These are phyloP conservation scores for Takakia lepidozioides DNA, from an alignment of 225 moss, liverwort and hornwort species.

Conservation along the genomic window DNA sequence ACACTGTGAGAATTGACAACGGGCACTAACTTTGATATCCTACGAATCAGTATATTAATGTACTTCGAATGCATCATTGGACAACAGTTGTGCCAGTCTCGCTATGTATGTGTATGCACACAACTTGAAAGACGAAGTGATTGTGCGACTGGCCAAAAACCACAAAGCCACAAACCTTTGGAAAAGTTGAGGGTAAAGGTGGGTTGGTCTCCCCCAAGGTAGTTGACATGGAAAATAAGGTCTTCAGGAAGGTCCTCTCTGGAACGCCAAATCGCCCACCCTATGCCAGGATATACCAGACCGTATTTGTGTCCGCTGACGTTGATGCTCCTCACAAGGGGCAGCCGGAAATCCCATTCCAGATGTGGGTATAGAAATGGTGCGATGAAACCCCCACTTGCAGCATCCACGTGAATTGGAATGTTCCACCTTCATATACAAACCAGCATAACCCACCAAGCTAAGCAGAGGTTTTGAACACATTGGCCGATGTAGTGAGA, in stretches of 20 bases:
- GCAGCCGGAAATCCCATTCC: conserved; percentile 79
- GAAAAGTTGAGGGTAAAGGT: conserved; percentile 93
- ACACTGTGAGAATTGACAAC: too few relatives aligned
- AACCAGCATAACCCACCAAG: too few relatives aligned
- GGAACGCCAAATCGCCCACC: conserved; percentile 78
- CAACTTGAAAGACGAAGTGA: too few relatives aligned
- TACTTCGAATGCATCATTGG: too few relatives aligned
- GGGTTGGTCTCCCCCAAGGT: conserved; percentile 84
- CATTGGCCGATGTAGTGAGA: too few relatives aligned
- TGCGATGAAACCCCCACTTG: conserved; percentile 84
- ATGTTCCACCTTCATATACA: conserved; percentile 67
- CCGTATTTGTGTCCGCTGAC: conserved; percentile 93
- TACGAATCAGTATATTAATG: too few relatives aligned
- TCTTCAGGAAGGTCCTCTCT: conserved; percentile 61
- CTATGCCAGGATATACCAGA: conserved; percentile 89
- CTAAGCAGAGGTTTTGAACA: too few relatives aligned
- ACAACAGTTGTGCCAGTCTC: too few relatives aligned
- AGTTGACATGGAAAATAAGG: conserved; percentile 84
- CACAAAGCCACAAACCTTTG: conserved; percentile 72
- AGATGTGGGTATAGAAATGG: conserved; percentile 78
- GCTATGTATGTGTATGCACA: too few relatives aligned
- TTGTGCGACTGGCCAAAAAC: too few relatives aligned
- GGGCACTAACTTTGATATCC: too few relatives aligned
- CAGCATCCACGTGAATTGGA: conserved; percentile 86
- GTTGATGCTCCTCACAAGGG: conserved; percentile 84